These are phyloP conservation scores for Entophlyctis luteolus DNA, from an alignment of 192 early-diverging fungal species.

Conservation along the genomic window DNA sequence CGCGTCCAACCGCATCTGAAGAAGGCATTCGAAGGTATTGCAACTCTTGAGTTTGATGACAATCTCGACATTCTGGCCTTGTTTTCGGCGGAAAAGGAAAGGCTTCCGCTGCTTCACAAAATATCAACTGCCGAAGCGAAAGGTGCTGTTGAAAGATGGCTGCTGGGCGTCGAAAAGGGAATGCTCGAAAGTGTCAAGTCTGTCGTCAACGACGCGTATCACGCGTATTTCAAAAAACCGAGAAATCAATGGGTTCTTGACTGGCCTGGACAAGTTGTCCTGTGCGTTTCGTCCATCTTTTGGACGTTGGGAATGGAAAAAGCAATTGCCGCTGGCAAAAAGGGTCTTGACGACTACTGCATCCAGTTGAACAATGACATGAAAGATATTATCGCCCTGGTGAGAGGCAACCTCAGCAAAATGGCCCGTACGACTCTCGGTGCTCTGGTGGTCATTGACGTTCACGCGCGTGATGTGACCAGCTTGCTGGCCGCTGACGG, in stretches of 20 bases:
- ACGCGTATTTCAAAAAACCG: conserved; percentile 46
- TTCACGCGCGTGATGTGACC: conserved; percentile 61
- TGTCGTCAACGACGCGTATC: conserved; percentile 45
- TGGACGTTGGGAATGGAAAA: conserved; percentile 58
- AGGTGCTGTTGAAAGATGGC: conserved; percentile 63
- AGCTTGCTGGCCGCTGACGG: conserved; percentile 41
- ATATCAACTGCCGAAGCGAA: conserved; percentile 60
- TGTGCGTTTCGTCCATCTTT: conserved; percentile 57
- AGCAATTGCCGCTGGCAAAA: conserved; percentile 47
- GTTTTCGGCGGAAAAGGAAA: conserved; percentile 56
- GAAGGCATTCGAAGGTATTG: conserved; percentile 64
- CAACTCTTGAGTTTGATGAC: conserved; percentile 53
- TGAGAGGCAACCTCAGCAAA: conserved; percentile 54
- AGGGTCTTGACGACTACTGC: conserved; percentile 50
- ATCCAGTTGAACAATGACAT: conserved; percentile 49
- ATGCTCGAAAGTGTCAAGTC: conserved; percentile 57
- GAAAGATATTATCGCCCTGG: conserved; percentile 56
- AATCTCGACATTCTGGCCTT: conserved; percentile 55
- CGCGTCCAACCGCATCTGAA: conserved; percentile 64
- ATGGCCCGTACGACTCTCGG: conserved; percentile 61
- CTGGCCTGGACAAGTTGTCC: conserved; percentile 63
- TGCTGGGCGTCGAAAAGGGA: conserved; percentile 48
- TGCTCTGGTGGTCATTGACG: conserved; percentile 63
- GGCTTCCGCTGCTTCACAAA: conserved; percentile 45
- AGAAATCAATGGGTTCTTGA: conserved; percentile 61